Conservation (phyloP, 164 flowering plant genomes). For the Annona cherimola region DNA sequence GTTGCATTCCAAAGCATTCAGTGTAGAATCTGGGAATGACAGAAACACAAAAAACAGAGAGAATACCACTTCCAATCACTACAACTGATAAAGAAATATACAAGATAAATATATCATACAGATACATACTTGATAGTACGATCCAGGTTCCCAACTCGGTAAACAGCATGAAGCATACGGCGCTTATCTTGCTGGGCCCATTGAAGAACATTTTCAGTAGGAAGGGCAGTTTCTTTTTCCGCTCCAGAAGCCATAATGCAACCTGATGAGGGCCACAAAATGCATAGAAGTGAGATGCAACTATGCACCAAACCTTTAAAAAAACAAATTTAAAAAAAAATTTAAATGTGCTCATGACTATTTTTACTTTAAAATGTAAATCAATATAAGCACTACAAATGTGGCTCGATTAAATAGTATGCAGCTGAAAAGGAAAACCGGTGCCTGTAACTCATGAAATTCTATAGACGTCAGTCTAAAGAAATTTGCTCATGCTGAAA, state of each 20-base stretch:
- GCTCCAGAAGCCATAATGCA: conserved; percentile 27
- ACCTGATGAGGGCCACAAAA: not conserved
- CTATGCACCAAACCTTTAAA: not conserved
- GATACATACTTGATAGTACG: conserved; percentile 62
- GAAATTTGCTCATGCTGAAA: too few relatives aligned
- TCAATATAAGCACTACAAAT: too few relatives aligned
- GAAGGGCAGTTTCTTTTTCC: conserved; percentile 30
- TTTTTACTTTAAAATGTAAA: too few relatives aligned
- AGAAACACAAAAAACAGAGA: not conserved
- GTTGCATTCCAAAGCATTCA: conserved; percentile 86
- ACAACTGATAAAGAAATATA: not conserved
- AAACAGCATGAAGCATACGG: conserved; percentile 68
- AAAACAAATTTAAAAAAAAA: too few relatives aligned
- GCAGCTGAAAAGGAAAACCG: too few relatives aligned
- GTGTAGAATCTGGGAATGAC: conserved; percentile 66
- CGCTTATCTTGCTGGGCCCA: conserved; percentile 76
- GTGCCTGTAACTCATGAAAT: too few relatives aligned
- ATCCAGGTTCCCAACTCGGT: conserved; percentile 81
- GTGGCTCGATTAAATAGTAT: too few relatives aligned
- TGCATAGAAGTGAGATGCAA: not conserved
- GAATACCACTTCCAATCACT: not conserved
- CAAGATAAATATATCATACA: not conserved
- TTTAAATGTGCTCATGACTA: too few relatives aligned
- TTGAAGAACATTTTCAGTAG: conserved; percentile 44
- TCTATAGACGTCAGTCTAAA: too few relatives aligned